Evolutionary conservation across 345 rosid species (phyloP).

Genomic region (Moricandia arvensis): DNA sequence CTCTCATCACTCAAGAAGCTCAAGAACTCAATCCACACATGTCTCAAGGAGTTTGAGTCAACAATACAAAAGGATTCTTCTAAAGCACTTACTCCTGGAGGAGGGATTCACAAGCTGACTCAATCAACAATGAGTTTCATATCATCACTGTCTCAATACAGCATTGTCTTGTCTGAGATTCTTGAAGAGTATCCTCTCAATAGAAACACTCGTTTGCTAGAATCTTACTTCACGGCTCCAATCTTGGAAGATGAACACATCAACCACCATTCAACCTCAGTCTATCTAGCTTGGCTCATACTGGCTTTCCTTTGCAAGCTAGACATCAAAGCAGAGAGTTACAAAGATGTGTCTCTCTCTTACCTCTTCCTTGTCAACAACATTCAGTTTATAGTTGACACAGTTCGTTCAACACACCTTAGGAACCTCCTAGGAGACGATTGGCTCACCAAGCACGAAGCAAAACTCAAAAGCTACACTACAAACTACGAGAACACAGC

Average conservation of each 20-base stretch:
- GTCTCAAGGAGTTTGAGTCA: conserved; percentile 47
- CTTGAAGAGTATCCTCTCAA: conserved; percentile 49
- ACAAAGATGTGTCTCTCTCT: conserved; percentile 62
- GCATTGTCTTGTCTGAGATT: conserved; percentile 47
- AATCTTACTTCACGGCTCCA: conserved; percentile 53
- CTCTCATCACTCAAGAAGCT: conserved; percentile 51
- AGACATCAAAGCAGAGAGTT: conserved; percentile 54
- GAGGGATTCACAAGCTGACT: conserved; percentile 69
- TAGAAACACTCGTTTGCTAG: conserved; percentile 42
- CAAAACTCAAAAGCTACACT: conserved; percentile 55
- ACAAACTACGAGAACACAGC: conserved; percentile 56
- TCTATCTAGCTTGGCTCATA: conserved; percentile 66
- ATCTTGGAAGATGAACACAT: conserved; percentile 33
- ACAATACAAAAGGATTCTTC: conserved; percentile 53
- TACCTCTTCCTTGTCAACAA: conserved; percentile 83
- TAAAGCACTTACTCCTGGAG: conserved; percentile 44
- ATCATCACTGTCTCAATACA: conserved; percentile 53
- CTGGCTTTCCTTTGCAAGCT: conserved; percentile 72
- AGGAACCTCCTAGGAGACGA: conserved; percentile 60
- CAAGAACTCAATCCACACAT: conserved; percentile 39
- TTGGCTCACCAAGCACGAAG: conserved; percentile 55
- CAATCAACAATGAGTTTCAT: conserved; percentile 61
- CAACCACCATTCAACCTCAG: conserved; percentile 35
- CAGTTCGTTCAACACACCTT: conserved; percentile 50
- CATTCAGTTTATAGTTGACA: conserved; percentile 49